Evolutionary conservation across 2,329 filamentous ascomycete species (phyloP).

Genomic region (Verticillium albo-atrum): DNA sequence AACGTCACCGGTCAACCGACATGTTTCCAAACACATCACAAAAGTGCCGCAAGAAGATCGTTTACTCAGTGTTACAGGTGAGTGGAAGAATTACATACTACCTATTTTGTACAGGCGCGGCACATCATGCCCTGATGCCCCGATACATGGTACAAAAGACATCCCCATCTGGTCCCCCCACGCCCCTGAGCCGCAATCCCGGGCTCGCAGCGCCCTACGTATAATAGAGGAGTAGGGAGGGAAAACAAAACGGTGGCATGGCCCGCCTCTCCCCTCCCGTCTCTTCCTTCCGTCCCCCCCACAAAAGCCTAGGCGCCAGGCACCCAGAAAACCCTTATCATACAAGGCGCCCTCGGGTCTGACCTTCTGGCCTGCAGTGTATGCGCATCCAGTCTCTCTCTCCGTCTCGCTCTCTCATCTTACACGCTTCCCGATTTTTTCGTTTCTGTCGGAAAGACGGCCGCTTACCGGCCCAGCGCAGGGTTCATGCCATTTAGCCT

Average conservation of each 20-base stretch:
- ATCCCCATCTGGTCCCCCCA: neutral
- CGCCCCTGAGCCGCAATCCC: neutral
- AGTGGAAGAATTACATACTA: conserved; percentile 5
- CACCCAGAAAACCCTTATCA: neutral
- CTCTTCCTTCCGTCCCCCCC: neutral
- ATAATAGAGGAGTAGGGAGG: neutral
- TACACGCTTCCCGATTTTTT: neutral
- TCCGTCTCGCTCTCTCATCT: neutral
- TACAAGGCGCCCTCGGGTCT: neutral
- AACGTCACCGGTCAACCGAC: too few species aligned
- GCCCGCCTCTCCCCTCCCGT: neutral
- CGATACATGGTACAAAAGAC: neutral
- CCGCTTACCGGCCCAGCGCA: conserved; percentile 17
- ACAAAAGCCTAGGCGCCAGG: neutral
- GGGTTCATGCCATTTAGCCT: conserved; percentile 57
- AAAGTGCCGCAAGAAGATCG: neutral
- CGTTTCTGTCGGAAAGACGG: neutral
- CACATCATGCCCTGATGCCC: neutral
- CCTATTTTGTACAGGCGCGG: neutral
- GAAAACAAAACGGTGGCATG: neutral
- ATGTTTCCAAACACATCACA: neutral
- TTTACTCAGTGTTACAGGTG: neutral
- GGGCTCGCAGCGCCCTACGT: neutral
- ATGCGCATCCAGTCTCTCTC: neutral
- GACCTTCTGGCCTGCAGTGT: neutral